Conservation (phyloP, 139 green algal genomes). For the Chlamydomonas incerta region DNA sequence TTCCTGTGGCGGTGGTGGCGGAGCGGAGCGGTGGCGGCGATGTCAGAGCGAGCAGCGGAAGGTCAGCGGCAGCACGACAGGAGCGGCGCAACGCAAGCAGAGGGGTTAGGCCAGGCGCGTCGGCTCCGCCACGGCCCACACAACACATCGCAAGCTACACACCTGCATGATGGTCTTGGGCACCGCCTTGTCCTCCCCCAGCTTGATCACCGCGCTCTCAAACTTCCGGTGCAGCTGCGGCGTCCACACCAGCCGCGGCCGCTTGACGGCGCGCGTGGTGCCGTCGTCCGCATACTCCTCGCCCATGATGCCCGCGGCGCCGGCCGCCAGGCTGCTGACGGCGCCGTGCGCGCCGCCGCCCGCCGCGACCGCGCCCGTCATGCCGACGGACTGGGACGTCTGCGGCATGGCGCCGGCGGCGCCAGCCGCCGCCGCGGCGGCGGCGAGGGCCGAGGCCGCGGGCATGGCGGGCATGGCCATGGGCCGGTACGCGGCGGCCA, state of each 20-base stretch:
- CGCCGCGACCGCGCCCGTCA: too few relatives aligned
- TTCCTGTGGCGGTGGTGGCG: too few relatives aligned
- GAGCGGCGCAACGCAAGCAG: too few relatives aligned
- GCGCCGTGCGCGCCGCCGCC: too few relatives aligned
- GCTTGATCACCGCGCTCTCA: constrained; percentile 80
- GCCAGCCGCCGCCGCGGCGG: too few relatives aligned
- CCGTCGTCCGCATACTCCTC: constrained; percentile 48
- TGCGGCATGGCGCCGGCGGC: background rate
- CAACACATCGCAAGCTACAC: too few relatives aligned
- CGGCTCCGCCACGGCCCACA: too few relatives aligned
- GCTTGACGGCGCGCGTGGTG: constrained; percentile 68
- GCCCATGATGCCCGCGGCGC: background rate
- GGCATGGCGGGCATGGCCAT: background rate
- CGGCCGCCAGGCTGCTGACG: background rate
- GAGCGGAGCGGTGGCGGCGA: too few relatives aligned
- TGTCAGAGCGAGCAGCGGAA: too few relatives aligned
- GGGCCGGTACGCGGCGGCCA: constrained; percentile 11
- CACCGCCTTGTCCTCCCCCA: constrained; percentile 82
- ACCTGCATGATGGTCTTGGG: constrained; percentile 95
- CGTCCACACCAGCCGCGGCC: constrained; percentile 91
- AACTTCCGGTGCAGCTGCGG: constrained; percentile 91
- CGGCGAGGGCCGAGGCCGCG: background rate
- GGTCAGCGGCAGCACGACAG: too few relatives aligned
- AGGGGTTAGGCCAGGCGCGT: too few relatives aligned
- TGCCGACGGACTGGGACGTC: background rate